Conservation (phyloP, 495 filamentous ascomycete species). For the Polyplosphaeria fusca region DNA sequence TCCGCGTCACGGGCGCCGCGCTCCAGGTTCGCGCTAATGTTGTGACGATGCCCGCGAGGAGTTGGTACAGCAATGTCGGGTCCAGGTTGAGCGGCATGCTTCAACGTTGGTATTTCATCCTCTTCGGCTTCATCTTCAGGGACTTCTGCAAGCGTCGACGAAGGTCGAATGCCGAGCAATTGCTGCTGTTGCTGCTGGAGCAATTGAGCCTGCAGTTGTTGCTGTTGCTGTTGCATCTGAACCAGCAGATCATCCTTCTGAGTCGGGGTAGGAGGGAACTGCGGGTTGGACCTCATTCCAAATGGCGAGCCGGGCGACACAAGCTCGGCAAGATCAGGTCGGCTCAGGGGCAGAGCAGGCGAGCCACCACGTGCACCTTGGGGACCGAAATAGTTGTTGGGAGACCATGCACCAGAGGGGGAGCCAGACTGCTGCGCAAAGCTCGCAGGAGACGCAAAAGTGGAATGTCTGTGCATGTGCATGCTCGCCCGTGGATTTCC, state of each 20-base stretch:
- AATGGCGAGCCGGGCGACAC: slow-evolving; percentile 33
- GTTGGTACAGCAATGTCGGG: slow-evolving; percentile 62
- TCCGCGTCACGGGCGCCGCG: slow-evolving; percentile 83
- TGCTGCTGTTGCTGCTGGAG: slow-evolving; percentile 51
- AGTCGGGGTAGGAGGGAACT: slow-evolving; percentile 34
- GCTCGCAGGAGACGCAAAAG: slow-evolving; percentile 37
- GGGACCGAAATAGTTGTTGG: slow-evolving; percentile 53
- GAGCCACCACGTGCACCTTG: slow-evolving; percentile 56
- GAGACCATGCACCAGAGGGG: slow-evolving; percentile 48
- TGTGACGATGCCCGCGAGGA: slow-evolving; percentile 62
- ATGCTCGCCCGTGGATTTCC: slow-evolving; percentile 37
- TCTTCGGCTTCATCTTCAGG: slow-evolving; percentile 56
- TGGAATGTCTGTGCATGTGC: slow-evolving; percentile 44
- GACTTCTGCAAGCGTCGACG: slow-evolving; percentile 51
- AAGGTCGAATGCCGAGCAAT: slow-evolving; percentile 42
- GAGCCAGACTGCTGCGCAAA: slow-evolving; percentile 35
- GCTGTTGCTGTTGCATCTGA: slow-evolving; percentile 57
- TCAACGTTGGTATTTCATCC: slow-evolving; percentile 29
- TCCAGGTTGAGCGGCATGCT: slow-evolving; percentile 44
- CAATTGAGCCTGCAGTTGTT: slow-evolving; percentile 57
- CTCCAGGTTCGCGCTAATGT: slow-evolving; percentile 71
- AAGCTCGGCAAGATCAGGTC: slow-evolving; percentile 26
- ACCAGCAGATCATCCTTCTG: slow-evolving; percentile 35
- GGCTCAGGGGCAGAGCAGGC: slow-evolving; percentile 43
- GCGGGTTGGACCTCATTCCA: slow-evolving; percentile 26